Conservation (phyloP, 2,329 filamentous ascomycete genomes). For the Colletotrichum somersetense region DNA sequence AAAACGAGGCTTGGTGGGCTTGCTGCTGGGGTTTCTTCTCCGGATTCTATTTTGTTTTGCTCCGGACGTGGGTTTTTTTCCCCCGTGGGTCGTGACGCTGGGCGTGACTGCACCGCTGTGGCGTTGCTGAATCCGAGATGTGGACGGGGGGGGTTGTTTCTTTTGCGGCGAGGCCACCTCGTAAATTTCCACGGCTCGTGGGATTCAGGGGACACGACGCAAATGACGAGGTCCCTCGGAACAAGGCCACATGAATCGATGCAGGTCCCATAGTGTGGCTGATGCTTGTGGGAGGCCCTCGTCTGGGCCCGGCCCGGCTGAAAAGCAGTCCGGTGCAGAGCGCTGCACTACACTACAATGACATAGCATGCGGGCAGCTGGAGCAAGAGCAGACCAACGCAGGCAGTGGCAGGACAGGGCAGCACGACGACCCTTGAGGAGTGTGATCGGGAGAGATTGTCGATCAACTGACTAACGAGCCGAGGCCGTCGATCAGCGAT, state of each 20-base stretch:
- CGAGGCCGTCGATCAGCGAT: conserved; percentile 41
- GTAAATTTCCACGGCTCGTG: conserved; percentile 19
- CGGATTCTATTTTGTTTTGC: neutral
- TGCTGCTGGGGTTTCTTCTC: conserved; percentile 1
- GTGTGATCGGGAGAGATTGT: conserved; percentile 34
- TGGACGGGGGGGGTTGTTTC: neutral
- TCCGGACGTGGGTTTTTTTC: neutral
- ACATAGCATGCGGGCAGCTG: neutral
- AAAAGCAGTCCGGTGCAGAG: conserved; percentile 4
- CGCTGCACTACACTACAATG: neutral
- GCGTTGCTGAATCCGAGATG: neutral
- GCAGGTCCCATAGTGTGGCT: conserved; percentile 31
- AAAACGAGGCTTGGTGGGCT: conserved; percentile 12
- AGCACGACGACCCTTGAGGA: conserved; percentile 25
- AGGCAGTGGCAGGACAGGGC: conserved; percentile 4
- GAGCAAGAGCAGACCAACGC: conserved; percentile 27
- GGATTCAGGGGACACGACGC: conserved; percentile 16
- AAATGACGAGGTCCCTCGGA: neutral
- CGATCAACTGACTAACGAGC: conserved; percentile 40
- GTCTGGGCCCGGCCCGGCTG: conserved; percentile 9
- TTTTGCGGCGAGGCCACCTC: conserved; percentile 16
- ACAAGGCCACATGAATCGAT: neutral
- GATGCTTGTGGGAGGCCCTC: conserved; percentile 5
- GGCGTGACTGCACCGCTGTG: conserved; percentile 23
- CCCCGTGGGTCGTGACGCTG: conserved; percentile 17